These are phyloP conservation scores for Parmelia sp. DNA, from an alignment of 495 filamentous ascomycete species.

Conservation along the genomic window DNA sequence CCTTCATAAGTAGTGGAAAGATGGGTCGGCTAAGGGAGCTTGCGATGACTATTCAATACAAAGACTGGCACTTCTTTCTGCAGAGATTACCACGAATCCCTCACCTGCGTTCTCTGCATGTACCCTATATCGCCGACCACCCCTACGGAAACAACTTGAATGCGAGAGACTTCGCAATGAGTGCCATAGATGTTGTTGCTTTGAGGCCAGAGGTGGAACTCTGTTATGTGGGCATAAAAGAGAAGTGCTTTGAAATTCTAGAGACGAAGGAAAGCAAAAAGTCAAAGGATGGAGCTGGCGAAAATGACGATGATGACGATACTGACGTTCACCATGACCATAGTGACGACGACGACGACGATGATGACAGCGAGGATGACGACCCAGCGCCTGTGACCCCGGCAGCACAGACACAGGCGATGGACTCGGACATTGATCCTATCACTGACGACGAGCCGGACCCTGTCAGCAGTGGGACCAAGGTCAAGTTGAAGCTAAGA, in stretches of 20 bases:
- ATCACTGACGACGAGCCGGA: conserved; percentile 45
- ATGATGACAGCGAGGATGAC: conserved; percentile 42
- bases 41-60: conserved; percentile 69
- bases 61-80: conserved; percentile 89
- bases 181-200: conserved; percentile 79
- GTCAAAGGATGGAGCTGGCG: conserved; percentile 24
- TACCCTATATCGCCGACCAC: conserved; percentile 65
- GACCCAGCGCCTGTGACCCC: conserved; percentile 20
- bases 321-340: conserved; percentile 39
- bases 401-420: conserved; percentile 29
- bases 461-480: conserved; percentile 40
- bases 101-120: conserved; percentile 70
- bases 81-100: conserved; percentile 71
- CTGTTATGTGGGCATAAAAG: conserved; percentile 72
- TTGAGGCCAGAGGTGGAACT: conserved; percentile 79
- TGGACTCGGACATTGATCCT: conserved; percentile 41
- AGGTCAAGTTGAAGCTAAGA: conserved; percentile 58
- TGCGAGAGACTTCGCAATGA: conserved; percentile 68
- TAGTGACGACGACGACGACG: conserved; percentile 39
- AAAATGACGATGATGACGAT: conserved; percentile 38
- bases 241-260: conserved; percentile 84
- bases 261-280: conserved; percentile 54
- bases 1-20: conserved; percentile 74
- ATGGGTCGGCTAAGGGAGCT: conserved; percentile 74
- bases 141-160: conserved; percentile 49